Base-by-base conservation (phyloP, 1,139 yeast species). In the Diutina scorzettiae region DNA sequence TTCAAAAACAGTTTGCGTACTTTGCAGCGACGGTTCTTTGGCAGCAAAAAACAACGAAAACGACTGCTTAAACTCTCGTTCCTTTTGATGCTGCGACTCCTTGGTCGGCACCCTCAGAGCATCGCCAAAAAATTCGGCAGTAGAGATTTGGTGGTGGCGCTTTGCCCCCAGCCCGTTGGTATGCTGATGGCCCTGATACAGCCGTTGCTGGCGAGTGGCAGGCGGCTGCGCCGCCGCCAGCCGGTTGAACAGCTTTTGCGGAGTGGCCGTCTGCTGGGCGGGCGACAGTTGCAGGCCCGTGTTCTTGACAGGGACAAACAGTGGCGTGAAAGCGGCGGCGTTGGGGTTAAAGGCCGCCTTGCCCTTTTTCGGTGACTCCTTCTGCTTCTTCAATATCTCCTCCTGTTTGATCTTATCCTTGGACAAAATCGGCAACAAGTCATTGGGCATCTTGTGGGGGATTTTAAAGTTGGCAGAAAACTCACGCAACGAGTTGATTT, bases 391-490 rank as follows among this genome's bases (percentile, higher is more conserved):
- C 49, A 66, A 53, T 40, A 77, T 76, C 54, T 78, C 82, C 47
- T 76, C 76, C 54, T 78, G 85, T 54, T 77, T 78, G 24, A 59
- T 57, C 53, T 76, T 78, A 53, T 79, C 85, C 56, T 81, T 81
- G 6, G 89, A 66, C 39, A 82, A 64, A 30, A 83, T 80, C 4
- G 94, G 91, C 47, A 82, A 68, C 54, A 85, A 68, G 55, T 86
- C 95, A 29, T 74, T 57, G 5, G 95, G 95, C 53, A 80, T 69
- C 47, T 77, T 76, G 49, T 77, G 76, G 3, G 85, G 85, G 23
- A 86, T 76, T 60, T 84, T 85, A 60, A 84, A 84, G 51, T 75
- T 82, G 42, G 85, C 87, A 42, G 95, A 78, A 56, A 87, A 87
- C 56, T 83, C 85, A 48, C 76, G 78, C 45, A 86, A 66, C n/a